Evolutionary conservation across 805 yeast species (phyloP), one percentile per base, ranked within the genome.

Genomic region (Candida coquimbonensis): DNA sequence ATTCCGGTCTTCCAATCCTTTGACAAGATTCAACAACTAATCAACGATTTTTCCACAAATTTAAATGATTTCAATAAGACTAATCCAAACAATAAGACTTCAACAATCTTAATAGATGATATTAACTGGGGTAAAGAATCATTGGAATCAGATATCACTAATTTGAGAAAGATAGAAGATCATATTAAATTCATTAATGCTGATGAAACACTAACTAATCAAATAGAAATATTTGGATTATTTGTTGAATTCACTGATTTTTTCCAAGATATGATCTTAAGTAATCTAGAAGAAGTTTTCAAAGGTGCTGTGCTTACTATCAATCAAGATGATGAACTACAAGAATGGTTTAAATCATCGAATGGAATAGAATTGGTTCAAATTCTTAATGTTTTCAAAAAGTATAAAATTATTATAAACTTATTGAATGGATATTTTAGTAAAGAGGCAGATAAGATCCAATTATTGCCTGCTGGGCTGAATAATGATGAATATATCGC

Each of bases 131-230:
- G 36, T 21, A 36, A 43, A 16, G 49, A 46, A 9, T 42, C 49
- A 9, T 16, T 43, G 4, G 40, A 31, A 11, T 25, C 39, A 5
- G 49, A 46, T 24, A 21, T 46, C n/a, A 6, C 29, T 8, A 46
- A 42, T 21, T 19, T 46, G 9, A 32, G 25, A 24, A 39, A 43
- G 26, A 36, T 46, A 4, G 49, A 46, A 29, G 21, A 36, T 17
- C 49, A 46, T 29, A 17, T 46, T 7, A 46, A 46, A 25, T 46
- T 46, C 27, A 13, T 46, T 3, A 46, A 46, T 34, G 49, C 49
- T 7, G 49, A 46, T 29, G 49, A 46, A 32, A 46, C 49, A 2
- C 29, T 43, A 17, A 46, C 49, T 7, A 46, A 36, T 14, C 49
- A 46, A 36, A 39, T 25, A 11, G 49, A 46, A 16, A 43, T 46